A percentile compares a stretch with the other conserved stretches of the same genome.
phyloP scores from a whole-genome alignment of 2,329 filamentous ascomycete genomes.

The Trichoderma koningiopsis region DNA sequence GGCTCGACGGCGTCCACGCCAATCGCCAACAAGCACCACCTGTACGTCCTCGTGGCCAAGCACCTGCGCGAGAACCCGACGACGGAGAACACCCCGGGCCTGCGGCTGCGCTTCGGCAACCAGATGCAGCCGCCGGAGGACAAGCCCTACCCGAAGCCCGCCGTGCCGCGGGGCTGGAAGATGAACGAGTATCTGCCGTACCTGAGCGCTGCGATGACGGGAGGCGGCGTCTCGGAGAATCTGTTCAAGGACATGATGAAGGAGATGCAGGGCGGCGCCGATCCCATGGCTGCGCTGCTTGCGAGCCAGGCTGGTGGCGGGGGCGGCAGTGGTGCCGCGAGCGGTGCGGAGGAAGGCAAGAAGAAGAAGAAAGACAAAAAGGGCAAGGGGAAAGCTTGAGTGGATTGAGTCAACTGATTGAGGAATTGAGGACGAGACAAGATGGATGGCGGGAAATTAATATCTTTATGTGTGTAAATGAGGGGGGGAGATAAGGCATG shows the following conservation, averaged over 20 bases:
- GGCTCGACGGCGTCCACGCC: slow-evolving; percentile 27
- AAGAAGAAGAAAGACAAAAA: slow-evolving; percentile 56
- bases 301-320: slow-evolving; percentile 37
- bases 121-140: slow-evolving; percentile 63
- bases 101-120: slow-evolving; percentile 73
- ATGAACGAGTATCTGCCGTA: slow-evolving; percentile 81
- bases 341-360: slow-evolving; percentile 29
- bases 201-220: slow-evolving; percentile 85
- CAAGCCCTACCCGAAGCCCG: slow-evolving; percentile 70
- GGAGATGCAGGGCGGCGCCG: slow-evolving; percentile 69
- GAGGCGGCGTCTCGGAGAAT: slow-evolving; percentile 92
- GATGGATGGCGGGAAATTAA: not conserved
- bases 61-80: slow-evolving; percentile 80
- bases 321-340: slow-evolving; percentile 30
- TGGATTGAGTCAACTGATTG: not conserved
- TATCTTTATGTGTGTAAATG: not conserved
- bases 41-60: slow-evolving; percentile 77
- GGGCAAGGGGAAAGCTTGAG: slow-evolving; percentile 43
- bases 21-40: slow-evolving; percentile 81
- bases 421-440: too few species aligned
- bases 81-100: slow-evolving; percentile 65
- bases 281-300: slow-evolving; percentile 50
- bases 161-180: slow-evolving; percentile 87
- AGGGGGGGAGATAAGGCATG: not conserved
- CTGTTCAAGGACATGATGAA: slow-evolving; percentile 96